Evolutionary conservation across 106 monocot genomes (phyloP).

Genomic region (Platanthera zijinensis): DNA sequence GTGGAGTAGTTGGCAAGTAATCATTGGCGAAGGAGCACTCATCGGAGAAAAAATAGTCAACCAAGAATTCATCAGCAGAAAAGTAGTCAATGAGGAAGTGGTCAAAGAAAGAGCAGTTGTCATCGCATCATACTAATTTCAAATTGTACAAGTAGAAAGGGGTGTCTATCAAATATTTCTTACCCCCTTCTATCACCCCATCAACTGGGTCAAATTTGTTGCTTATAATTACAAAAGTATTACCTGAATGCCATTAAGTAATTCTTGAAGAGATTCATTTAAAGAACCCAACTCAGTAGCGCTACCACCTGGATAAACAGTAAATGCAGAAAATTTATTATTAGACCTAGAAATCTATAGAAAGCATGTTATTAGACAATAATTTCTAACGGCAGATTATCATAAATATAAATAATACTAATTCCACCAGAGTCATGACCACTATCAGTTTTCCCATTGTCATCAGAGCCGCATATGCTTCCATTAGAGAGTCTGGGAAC

Average conservation of each 20-base stretch:
- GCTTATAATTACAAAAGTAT: background rate
- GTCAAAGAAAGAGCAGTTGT: too few relatives aligned
- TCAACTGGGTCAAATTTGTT: background rate
- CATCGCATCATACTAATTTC: background rate
- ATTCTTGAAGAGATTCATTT: conserved; percentile 83
- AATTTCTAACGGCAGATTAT: background rate
- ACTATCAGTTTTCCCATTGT: conserved; percentile 26
- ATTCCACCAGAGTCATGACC: conserved; percentile 38
- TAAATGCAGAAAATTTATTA: background rate
- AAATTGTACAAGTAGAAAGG: background rate
- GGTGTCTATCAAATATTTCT: conserved; percentile 3
- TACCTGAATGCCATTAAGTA: conserved; percentile 91
- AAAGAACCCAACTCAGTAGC: conserved; percentile 50
- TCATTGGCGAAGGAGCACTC: too few relatives aligned
- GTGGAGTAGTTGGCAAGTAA: too few relatives aligned
- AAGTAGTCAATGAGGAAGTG: too few relatives aligned
- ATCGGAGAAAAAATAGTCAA: too few relatives aligned
- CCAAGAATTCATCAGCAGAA: too few relatives aligned
- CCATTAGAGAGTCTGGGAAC: conserved; percentile 36
- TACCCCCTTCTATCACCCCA: background rate
- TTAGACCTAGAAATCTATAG: background rate
- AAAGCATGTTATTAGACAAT: background rate
- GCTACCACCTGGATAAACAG: conserved; percentile 30
- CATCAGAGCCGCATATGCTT: conserved; percentile 25
- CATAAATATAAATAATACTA: conserved; percentile 10